phyloP scores from a whole-genome alignment of 768 basidiomycete genomes.

The Gymnopilus dilepis region DNA sequence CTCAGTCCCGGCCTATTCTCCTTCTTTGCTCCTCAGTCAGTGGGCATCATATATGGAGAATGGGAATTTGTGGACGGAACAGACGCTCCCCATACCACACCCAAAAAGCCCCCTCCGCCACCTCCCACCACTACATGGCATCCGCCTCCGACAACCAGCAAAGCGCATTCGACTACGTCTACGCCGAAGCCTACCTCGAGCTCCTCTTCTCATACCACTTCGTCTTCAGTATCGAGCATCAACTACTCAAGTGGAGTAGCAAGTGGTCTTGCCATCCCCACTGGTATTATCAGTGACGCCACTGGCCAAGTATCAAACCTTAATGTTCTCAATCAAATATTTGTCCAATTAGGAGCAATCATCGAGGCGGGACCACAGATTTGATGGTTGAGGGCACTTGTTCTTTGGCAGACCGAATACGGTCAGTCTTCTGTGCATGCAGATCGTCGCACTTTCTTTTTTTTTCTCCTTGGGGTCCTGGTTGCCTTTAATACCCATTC shows the following conservation, averaged over 20 bases:
- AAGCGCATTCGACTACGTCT: conserved; percentile 6
- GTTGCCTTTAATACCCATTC: background rate
- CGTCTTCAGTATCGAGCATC: conserved; percentile 5
- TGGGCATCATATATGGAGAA: conserved; percentile 62
- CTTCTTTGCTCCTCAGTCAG: conserved; percentile 52
- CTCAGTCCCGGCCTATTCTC: conserved; percentile 69
- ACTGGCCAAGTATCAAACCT: conserved; percentile 22
- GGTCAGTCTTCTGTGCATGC: background rate
- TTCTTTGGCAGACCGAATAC: background rate
- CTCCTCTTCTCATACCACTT: background rate
- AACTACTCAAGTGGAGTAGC: conserved; percentile 30
- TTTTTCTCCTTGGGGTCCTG: background rate
- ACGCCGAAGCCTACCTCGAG: conserved; percentile 25
- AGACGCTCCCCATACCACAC: conserved; percentile 12
- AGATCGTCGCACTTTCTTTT: background rate
- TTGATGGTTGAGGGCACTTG: background rate
- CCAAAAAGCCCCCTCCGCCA: conserved; percentile 1
- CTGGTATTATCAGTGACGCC: conserved; percentile 30
- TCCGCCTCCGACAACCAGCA: conserved; percentile 11
- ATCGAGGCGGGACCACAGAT: conserved; percentile 31
- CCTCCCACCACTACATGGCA: conserved; percentile 12
- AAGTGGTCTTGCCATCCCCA: conserved; percentile 36
- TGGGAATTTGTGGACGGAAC: conserved; percentile 59
- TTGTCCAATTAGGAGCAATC: conserved; percentile 43
- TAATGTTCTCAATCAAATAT: conserved; percentile 34